Evolutionary conservation across 1,139 yeast species (phyloP).

Genomic region (Candida smagusa): DNA sequence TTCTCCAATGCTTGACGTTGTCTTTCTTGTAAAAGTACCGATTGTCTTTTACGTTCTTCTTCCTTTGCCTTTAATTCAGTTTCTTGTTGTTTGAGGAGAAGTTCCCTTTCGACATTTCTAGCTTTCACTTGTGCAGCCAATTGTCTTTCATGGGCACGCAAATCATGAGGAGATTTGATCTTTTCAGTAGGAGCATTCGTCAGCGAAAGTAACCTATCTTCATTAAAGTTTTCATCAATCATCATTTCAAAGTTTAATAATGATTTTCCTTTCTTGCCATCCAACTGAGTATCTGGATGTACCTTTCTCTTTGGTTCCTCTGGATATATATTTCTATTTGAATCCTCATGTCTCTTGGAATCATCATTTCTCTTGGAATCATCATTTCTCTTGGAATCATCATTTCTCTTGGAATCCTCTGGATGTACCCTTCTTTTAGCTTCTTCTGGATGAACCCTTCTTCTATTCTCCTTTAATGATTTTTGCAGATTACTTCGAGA

Average conservation of each 20-base stretch:
- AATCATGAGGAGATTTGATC: constrained; percentile 8
- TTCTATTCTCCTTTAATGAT: constrained; percentile 2
- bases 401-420: constrained; percentile 1
- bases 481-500: constrained; percentile 14
- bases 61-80: constrained; percentile 6
- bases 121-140: constrained; percentile 30
- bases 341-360: neutral
- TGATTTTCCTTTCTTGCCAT: constrained; percentile 16
- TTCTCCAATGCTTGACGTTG: constrained; percentile 32
- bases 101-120: constrained; percentile 28
- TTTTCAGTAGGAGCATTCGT: constrained; percentile 1
- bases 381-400: neutral
- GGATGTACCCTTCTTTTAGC: constrained; percentile 4
- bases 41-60: constrained; percentile 20
- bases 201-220: constrained; percentile 7
- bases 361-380: neutral
- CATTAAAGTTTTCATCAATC: constrained; percentile 17
- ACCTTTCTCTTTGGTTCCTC: constrained; percentile 1
- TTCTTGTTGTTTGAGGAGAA: constrained; percentile 16
- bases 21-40: constrained; percentile 22
- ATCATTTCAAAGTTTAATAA: constrained; percentile 30
- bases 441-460: neutral
- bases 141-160: constrained; percentile 27
- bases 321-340: neutral
- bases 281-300: constrained; percentile 7